phyloP scores from a whole-genome alignment of 352 stramenopile species.

The Phytopythium cucurbitacearum region DNA sequence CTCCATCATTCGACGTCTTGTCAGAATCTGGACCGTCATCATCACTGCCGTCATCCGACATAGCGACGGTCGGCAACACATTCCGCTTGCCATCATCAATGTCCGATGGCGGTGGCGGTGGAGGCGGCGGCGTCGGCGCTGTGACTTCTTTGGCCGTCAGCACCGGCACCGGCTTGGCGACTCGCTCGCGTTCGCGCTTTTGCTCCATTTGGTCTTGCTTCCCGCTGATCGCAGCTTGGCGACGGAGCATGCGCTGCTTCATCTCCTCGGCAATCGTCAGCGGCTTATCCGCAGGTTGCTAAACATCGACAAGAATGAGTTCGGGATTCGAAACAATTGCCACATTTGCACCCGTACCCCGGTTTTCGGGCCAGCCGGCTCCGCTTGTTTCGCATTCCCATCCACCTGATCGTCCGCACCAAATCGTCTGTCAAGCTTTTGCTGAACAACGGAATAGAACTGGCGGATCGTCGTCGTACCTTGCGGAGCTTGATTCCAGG shows the following conservation, averaged over 20 bases:
- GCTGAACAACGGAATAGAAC: neutral
- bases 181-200: constrained; percentile 61
- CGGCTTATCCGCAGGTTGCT: constrained; percentile 29
- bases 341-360: neutral
- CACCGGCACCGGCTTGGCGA: constrained; percentile 67
- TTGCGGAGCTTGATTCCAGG: constrained; percentile 50
- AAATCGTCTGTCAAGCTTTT: too few relatives aligned
- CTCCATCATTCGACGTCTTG: constrained; percentile 63
- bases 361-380: constrained; percentile 21
- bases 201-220: constrained; percentile 84
- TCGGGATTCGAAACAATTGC: too few relatives aligned
- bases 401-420: constrained; percentile 18
- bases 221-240: constrained; percentile 73
- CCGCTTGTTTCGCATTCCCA: constrained; percentile 21
- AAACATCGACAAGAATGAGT: neutral
- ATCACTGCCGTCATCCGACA: constrained; percentile 80
- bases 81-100: constrained; percentile 29
- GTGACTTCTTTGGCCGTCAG: constrained; percentile 78
- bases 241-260: constrained; percentile 73
- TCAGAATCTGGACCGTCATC: constrained; percentile 34
- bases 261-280: constrained; percentile 80
- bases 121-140: constrained; percentile 30
- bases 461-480: constrained; percentile 10
- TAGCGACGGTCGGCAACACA: constrained; percentile 60
- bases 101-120: constrained; percentile 44